Conservation (phyloP, 805 yeast species). For the Yamadazyma kitorensis region DNA sequence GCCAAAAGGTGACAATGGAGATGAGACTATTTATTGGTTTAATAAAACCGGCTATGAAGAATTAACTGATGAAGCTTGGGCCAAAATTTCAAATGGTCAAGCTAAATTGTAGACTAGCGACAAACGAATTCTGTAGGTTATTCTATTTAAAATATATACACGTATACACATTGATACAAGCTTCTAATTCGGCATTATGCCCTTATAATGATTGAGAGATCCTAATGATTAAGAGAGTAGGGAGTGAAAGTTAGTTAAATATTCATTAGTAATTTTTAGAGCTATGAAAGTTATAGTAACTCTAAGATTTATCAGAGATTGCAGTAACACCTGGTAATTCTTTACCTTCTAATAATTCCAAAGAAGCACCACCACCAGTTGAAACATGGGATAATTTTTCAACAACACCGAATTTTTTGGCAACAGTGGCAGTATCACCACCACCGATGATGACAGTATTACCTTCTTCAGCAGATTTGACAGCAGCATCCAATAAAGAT, state of each 20-base stretch:
- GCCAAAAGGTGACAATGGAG: slow-evolving; percentile 62
- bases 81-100: slow-evolving; percentile 31
- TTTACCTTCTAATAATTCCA: slow-evolving; percentile 98
- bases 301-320: slow-evolving; percentile 64
- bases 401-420: slow-evolving; percentile 96
- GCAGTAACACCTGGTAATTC: slow-evolving; percentile 96
- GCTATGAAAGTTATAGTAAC: too few relatives aligned
- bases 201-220: too few relatives aligned
- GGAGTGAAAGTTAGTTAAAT: too few relatives aligned
- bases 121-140: too few relatives aligned
- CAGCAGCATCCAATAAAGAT: slow-evolving; percentile 83
- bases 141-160: too few relatives aligned
- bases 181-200: too few relatives aligned
- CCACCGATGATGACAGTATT: slow-evolving; percentile 96
- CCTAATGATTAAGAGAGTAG: too few relatives aligned
- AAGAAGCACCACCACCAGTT: slow-evolving; percentile 99
- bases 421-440: slow-evolving; percentile 99
- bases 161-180: too few relatives aligned
- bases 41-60: slow-evolving; percentile 52
- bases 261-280: too few relatives aligned
- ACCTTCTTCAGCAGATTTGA: slow-evolving; percentile 81
- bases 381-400: slow-evolving; percentile 97
- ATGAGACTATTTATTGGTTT: slow-evolving; percentile 71
- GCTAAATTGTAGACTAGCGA: slow-evolving; percentile 32
- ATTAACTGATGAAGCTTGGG: slow-evolving; percentile 60